These are phyloP conservation scores for Venturia oleaginea DNA, from an alignment of 2,329 filamentous ascomycete species.

Conservation along the genomic window DNA sequence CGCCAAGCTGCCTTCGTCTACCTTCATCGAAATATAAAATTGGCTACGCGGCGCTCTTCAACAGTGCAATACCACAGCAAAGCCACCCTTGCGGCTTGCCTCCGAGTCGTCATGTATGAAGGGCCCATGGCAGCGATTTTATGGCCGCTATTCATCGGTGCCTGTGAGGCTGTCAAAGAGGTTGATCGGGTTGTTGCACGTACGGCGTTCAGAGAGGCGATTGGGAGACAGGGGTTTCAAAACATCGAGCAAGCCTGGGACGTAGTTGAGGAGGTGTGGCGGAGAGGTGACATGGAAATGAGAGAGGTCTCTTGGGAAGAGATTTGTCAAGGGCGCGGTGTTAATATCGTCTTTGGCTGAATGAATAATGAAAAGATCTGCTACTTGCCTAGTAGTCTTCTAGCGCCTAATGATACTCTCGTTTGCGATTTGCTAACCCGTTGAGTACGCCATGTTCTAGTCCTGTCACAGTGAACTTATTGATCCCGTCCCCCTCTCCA, in stretches of 20 bases:
- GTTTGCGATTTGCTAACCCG: no score
- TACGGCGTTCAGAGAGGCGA: background rate
- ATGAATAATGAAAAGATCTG: background rate
- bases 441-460: no score
- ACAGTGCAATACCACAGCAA: slow-evolving; percentile 6
- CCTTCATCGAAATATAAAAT: slow-evolving; percentile 2
- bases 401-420: no score
- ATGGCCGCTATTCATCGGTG: slow-evolving; percentile 6
- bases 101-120: slow-evolving; percentile 5
- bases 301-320: slow-evolving; percentile 5
- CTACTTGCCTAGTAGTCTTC: no score
- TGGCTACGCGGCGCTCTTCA: background rate
- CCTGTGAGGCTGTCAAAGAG: slow-evolving; percentile 6
- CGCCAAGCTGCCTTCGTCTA: slow-evolving; percentile 6
- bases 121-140: background rate
- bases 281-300: background rate
- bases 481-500: no score
- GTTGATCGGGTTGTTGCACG: background rate
- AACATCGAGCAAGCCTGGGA: slow-evolving; percentile 7
- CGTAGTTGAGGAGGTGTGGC: slow-evolving; percentile 6
- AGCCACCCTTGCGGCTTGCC: background rate
- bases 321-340: background rate
- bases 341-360: background rate
- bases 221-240: background rate
- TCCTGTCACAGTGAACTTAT: no score